Evolutionary conservation across 108 stramenopile genomes (phyloP).

Genomic region (Asterionellopsis glacialis): DNA sequence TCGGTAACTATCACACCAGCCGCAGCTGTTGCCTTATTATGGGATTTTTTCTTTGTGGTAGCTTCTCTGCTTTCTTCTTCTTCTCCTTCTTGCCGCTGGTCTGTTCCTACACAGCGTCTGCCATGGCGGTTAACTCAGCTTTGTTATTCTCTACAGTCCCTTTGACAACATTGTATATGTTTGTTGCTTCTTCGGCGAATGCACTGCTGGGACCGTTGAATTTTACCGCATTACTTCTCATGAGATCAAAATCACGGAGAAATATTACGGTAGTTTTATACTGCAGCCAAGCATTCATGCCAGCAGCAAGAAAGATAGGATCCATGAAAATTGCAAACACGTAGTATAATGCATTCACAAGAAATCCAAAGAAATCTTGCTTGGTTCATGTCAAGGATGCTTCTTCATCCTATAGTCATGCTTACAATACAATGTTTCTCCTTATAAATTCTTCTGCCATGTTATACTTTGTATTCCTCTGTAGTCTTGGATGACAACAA

Average conservation of each 20-base stretch:
- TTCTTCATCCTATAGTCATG: too few relatives aligned
- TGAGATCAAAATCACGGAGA: constrained; percentile 72
- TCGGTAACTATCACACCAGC: neutral
- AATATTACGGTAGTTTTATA: constrained; percentile 69
- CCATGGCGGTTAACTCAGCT: constrained; percentile 64
- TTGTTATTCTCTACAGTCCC: constrained; percentile 49
- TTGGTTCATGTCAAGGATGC: too few relatives aligned
- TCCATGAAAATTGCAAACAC: too few relatives aligned
- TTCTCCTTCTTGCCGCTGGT: constrained; percentile 46
- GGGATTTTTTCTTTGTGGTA: neutral
- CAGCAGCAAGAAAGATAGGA: too few relatives aligned
- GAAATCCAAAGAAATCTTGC: too few relatives aligned
- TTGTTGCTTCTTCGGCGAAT: constrained; percentile 61
- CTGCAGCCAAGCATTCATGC: too few relatives aligned
- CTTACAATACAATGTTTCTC: too few relatives aligned
- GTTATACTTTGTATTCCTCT: too few relatives aligned
- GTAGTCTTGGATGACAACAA: too few relatives aligned
- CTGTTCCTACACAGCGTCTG: constrained; percentile 73
- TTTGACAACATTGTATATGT: constrained; percentile 69
- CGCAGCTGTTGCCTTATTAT: neutral
- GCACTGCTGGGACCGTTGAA: constrained; percentile 60
- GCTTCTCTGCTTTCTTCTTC: constrained; percentile 11
- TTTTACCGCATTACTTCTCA: constrained; percentile 81
- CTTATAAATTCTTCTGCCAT: too few relatives aligned
- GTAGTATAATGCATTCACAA: too few relatives aligned